Percentiles rank a stretch among this genome's conserved stretches.
These are phyloP conservation scores for Aurantiochytrium sp. DNA, from an alignment of 108 stramenopile genomes.

Conservation along the genomic window DNA sequence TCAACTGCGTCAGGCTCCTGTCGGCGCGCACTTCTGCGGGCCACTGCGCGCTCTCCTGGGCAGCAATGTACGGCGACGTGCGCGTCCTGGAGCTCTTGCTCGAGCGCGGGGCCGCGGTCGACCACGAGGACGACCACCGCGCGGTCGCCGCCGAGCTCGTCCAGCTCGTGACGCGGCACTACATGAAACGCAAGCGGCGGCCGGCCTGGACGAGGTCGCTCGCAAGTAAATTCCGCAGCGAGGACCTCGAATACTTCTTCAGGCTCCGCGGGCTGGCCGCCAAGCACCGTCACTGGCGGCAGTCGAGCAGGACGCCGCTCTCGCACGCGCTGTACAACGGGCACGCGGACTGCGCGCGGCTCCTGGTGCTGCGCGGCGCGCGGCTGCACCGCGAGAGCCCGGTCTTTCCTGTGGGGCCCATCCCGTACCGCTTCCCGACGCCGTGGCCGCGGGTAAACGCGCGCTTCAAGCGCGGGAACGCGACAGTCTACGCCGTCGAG, in stretches of 20 bases:
- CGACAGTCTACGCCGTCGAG: background rate
- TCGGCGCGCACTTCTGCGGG: background rate
- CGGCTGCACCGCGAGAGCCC: background rate
- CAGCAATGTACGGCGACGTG: slow-evolving; percentile 8
- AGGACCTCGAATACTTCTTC: background rate
- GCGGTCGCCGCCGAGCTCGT: background rate
- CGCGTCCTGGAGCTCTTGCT: slow-evolving; percentile 4
- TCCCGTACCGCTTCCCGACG: background rate
- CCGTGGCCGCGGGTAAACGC: background rate
- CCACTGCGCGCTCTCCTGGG: background rate
- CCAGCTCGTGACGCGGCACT: background rate
- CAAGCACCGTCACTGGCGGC: background rate
- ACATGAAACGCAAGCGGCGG: background rate
- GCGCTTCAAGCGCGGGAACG: background rate
- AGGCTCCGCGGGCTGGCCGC: background rate
- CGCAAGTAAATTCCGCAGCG: background rate
- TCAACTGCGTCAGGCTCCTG: background rate
- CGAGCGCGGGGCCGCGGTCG: background rate
- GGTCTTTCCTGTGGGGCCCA: background rate
- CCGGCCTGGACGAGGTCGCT: background rate
- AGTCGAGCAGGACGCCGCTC: background rate
- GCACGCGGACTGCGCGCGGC: background rate
- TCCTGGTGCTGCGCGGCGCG: background rate
- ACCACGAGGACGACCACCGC: slow-evolving; percentile 9
- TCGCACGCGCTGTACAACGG: slow-evolving; percentile 22